Conservation (phyloP, 768 basidiomycete species). For the button mushroom (Agaricus bisporus) region DNA sequence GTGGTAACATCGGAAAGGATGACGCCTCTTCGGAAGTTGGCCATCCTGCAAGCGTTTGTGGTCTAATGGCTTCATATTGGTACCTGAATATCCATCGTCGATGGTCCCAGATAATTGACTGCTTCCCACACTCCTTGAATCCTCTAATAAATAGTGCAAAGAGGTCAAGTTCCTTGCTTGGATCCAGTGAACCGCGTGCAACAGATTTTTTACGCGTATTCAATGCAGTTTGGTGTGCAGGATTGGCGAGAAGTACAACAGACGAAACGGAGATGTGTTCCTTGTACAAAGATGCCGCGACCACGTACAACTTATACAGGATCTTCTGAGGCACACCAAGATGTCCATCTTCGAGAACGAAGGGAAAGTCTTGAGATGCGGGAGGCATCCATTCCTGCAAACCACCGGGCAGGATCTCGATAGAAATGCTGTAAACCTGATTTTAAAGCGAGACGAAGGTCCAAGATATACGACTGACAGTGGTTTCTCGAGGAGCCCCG, state of each 20-base stretch:
- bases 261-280: background rate
- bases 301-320: slow-evolving; percentile 45
- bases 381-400: slow-evolving; percentile 36
- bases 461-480: background rate
- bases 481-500: background rate
- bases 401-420: slow-evolving; percentile 62
- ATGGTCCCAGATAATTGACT: slow-evolving; percentile 66
- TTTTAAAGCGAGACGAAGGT: background rate
- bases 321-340: slow-evolving; percentile 61
- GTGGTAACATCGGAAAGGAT: slow-evolving; percentile 28
- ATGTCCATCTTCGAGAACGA: slow-evolving; percentile 50
- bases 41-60: slow-evolving; percentile 14
- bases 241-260: slow-evolving; percentile 57
- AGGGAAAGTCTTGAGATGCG: slow-evolving; percentile 31
- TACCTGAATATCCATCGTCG: slow-evolving; percentile 55
- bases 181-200: slow-evolving; percentile 25
- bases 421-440: slow-evolving; percentile 30
- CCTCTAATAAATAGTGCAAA: slow-evolving; percentile 42
- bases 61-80: slow-evolving; percentile 19
- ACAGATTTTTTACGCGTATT: slow-evolving; percentile 55
- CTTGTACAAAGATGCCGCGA: slow-evolving; percentile 25
- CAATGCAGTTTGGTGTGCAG: slow-evolving; percentile 64
- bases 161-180: slow-evolving; percentile 42
- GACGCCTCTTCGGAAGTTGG: slow-evolving; percentile 19
- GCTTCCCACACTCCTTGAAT: slow-evolving; percentile 51